phyloP scores from a whole-genome alignment of 352 stramenopile genomes.

The Pythium phragmiticola region DNA sequence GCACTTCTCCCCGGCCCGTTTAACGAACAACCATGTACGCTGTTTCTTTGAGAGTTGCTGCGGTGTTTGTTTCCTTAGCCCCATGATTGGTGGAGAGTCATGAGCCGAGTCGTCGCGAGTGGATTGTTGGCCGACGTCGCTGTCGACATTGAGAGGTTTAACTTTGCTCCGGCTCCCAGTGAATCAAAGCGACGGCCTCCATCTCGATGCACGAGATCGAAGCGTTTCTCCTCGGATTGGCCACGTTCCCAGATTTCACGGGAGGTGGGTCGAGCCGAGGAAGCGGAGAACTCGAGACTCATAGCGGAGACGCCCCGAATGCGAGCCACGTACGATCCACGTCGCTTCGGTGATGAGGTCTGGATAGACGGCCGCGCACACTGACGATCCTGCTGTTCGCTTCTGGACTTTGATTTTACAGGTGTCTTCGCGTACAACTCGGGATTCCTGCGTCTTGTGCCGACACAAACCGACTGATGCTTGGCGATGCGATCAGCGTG shows the following conservation, averaged over 20 bases:
- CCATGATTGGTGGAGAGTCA: constrained; percentile 30
- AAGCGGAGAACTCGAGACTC: not conserved
- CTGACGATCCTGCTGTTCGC: too few relatives aligned
- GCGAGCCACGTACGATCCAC: not conserved
- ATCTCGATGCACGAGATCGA: constrained; percentile 22
- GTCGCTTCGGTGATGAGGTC: not conserved
- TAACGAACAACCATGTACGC: not conserved
- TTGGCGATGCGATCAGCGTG: constrained; percentile 58
- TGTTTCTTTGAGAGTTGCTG: not conserved
- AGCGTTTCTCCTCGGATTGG: not conserved
- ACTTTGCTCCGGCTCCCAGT: not conserved
- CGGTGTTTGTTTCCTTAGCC: not conserved
- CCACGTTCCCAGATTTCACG: not conserved
- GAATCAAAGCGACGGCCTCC: constrained; percentile 15
- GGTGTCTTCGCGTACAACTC: not conserved
- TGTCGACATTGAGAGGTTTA: constrained; percentile 41
- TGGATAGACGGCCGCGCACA: not conserved
- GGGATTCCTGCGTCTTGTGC: not conserved
- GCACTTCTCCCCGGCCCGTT: too few relatives aligned
- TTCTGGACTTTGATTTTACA: too few relatives aligned
- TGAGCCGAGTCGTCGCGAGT: constrained; percentile 33
- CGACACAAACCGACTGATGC: constrained; percentile 61
- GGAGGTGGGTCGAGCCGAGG: not conserved
- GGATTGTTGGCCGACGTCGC: constrained; percentile 33
- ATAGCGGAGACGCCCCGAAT: not conserved